phyloP scores from a whole-genome alignment of 1,284 basidiomycete species.

The Leccinum proliferum region DNA sequence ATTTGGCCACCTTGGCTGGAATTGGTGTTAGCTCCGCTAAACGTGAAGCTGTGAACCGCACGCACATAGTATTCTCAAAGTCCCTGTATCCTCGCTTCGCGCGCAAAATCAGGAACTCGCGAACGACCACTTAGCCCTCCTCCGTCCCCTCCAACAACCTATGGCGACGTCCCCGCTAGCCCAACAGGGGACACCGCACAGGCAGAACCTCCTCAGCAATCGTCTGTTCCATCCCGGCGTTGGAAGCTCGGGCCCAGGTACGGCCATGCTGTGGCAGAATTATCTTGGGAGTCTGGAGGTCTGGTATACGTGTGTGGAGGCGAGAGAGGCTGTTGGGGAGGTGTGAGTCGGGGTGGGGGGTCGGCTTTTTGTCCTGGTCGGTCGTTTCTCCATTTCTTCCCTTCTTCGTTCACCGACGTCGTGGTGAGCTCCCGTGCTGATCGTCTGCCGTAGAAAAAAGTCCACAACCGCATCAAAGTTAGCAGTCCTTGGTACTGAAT shows the following conservation, averaged over 20 bases:
- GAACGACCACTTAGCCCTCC: conserved; percentile 64
- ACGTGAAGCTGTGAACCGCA: conserved; percentile 1
- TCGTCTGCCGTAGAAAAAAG: no score
- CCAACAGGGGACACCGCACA: conserved; percentile 15
- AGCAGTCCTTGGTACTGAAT: no score
- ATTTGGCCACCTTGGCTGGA: conserved; percentile 83
- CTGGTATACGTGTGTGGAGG: no score
- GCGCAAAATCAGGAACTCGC: conserved; percentile 80
- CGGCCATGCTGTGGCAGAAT: conserved; percentile 66
- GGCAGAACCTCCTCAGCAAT: conserved; percentile 6
- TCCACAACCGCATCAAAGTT: no score
- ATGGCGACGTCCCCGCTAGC: conserved; percentile 38
- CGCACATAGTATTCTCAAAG: conserved; percentile 77
- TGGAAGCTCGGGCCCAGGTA: conserved; percentile 84
- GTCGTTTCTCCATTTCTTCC: no score
- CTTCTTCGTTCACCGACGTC: no score
- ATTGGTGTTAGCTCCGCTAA: neutral
- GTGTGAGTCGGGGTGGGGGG: no score
- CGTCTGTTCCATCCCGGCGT: conserved; percentile 16
- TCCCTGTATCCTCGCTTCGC: conserved; percentile 90
- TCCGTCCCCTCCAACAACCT: conserved; percentile 53
- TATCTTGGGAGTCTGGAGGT: no score
- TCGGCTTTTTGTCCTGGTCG: no score
- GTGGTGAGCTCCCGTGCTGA: no score
- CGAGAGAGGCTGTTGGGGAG: no score